phyloP scores from a whole-genome alignment of 257 asterid genomes.

The Nicotiana otophora region DNA sequence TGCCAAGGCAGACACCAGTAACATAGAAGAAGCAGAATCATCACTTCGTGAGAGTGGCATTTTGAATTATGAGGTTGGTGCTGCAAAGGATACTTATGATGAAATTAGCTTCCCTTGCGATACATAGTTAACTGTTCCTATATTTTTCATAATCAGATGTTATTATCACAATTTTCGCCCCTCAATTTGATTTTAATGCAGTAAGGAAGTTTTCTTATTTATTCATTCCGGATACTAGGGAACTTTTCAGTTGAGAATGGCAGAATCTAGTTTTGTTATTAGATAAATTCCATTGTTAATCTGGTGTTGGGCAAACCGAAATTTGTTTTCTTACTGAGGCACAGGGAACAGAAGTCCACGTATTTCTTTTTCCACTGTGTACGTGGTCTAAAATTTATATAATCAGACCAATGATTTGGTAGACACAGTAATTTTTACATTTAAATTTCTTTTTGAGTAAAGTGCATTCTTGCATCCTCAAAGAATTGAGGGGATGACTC shows the following conservation, averaged over 20 bases:
- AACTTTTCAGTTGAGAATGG: neutral
- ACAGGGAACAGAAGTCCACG: neutral
- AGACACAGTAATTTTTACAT: neutral
- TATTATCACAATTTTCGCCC: neutral
- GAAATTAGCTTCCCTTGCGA: neutral
- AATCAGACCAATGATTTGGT: neutral
- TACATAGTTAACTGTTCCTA: neutral
- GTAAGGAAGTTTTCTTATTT: neutral
- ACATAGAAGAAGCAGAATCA: slow-evolving; percentile 93
- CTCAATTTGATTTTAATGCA: neutral
- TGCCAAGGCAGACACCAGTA: slow-evolving; percentile 56
- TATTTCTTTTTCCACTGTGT: neutral
- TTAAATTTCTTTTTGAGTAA: neutral
- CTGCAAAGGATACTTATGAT: neutral
- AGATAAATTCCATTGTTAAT: neutral
- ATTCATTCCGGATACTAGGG: neutral
- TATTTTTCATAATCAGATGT: neutral
- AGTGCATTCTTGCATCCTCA: neutral
- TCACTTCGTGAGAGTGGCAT: slow-evolving; percentile 90
- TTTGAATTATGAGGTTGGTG: slow-evolving; percentile 79
- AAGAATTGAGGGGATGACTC: neutral
- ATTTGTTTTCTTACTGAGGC: neutral
- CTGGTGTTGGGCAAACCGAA: neutral
- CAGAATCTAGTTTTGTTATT: neutral
- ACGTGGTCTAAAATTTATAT: neutral